These are phyloP conservation scores for Diaporthe australafricana DNA, from an alignment of 2,329 filamentous ascomycete genomes.

Conservation along the genomic window DNA sequence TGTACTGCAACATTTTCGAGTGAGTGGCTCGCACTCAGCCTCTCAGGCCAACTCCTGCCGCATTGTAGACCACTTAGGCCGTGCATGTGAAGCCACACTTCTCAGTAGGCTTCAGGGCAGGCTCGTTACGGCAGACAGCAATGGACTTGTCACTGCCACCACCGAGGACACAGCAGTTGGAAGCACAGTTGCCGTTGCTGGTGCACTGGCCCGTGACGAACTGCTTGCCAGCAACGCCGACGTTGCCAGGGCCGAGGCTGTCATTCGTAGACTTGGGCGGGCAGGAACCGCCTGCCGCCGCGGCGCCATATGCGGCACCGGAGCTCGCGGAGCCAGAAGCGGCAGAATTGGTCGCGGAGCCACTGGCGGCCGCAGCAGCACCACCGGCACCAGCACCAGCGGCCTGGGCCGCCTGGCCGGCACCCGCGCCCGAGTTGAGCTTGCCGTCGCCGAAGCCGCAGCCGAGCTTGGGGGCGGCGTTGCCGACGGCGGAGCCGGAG, in stretches of 20 bases:
- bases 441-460: slow-evolving; percentile 30
- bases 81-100: slow-evolving; percentile 19
- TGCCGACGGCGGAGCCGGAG: slow-evolving; percentile 28
- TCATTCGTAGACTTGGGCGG: slow-evolving; percentile 1
- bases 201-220: slow-evolving; percentile 30
- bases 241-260: slow-evolving; percentile 7
- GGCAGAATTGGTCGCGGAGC: neutral
- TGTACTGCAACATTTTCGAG: no score
- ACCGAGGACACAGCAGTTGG: slow-evolving; percentile 16
- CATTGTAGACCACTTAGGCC: slow-evolving; percentile 5
- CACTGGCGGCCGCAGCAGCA: neutral
- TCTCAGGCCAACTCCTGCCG: neutral
- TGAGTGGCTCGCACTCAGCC: no score
- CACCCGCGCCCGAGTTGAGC: neutral
- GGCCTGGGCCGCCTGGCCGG: neutral
- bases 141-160: slow-evolving; percentile 15
- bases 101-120: slow-evolving; percentile 6
- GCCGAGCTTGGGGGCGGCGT: slow-evolving; percentile 26
- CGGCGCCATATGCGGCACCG: neutral
- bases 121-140: slow-evolving; percentile 23
- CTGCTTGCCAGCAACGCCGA: slow-evolving; percentile 18
- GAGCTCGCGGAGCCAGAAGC: neutral
- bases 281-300: neutral
- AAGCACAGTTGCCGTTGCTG: slow-evolving; percentile 23
- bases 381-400: neutral